A percentile compares a stretch with the other conserved stretches of the same genome.
These are phyloP conservation scores for Mrakia gelida DNA, from an alignment of 768 basidiomycete species.

Conservation along the genomic window DNA sequence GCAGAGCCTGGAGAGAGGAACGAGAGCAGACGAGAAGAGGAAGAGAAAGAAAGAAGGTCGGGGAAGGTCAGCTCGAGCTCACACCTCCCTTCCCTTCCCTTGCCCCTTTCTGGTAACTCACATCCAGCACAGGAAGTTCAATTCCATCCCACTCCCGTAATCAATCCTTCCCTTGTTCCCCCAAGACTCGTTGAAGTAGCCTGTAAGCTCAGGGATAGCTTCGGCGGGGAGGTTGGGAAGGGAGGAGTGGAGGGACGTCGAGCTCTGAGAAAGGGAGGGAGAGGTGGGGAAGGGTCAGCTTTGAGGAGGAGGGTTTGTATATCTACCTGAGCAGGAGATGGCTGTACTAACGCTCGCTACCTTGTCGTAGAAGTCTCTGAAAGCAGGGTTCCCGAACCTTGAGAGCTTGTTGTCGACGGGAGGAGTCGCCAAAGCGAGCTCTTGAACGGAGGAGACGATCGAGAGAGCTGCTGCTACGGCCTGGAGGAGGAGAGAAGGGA, in stretches of 20 bases:
- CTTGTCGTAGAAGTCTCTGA: constrained; percentile 83
- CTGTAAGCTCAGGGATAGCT: constrained; percentile 63
- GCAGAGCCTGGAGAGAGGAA: constrained; percentile 59
- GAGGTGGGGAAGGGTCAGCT: neutral
- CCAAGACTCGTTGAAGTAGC: constrained; percentile 83
- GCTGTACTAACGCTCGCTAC: constrained; percentile 56
- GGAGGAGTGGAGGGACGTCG: constrained; percentile 56
- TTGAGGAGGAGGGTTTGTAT: neutral
- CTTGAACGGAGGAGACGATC: constrained; percentile 64
- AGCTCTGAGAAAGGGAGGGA: constrained; percentile 48
- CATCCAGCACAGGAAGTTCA: constrained; percentile 97
- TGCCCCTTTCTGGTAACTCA: constrained; percentile 49
- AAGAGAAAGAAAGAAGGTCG: neutral
- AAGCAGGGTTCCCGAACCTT: constrained; percentile 95
- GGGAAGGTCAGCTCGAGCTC: neutral
- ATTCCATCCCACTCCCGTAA: constrained; percentile 99
- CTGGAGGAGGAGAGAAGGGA: neutral
- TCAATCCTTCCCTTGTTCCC: constrained; percentile 88
- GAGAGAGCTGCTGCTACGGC: constrained; percentile 56
- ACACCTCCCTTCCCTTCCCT: neutral
- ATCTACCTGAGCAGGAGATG: neutral
- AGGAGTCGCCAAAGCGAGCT: constrained; percentile 64
- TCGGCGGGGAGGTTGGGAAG: constrained; percentile 59
- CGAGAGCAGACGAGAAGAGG: neutral
- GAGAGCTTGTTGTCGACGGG: constrained; percentile 81